Evolutionary conservation across 495 filamentous ascomycete species (phyloP).

Genomic region (Aspergillus carlsbadensis): DNA sequence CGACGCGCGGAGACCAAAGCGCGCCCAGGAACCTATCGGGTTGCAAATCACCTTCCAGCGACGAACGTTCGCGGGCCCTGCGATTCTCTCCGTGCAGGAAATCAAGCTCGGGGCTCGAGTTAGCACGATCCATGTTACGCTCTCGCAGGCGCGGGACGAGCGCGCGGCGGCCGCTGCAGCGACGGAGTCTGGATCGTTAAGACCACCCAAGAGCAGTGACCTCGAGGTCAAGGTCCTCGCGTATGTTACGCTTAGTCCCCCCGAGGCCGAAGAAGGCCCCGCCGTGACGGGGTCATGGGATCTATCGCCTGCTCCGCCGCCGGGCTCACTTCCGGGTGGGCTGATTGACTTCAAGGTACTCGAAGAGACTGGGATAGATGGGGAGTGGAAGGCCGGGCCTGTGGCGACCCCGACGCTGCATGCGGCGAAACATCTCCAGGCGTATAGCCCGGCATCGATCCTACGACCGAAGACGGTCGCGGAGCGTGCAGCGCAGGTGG

Average conservation of each 20-base stretch:
- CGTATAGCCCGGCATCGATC: slow-evolving; percentile 43
- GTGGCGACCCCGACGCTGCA: slow-evolving; percentile 30
- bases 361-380: slow-evolving; percentile 24
- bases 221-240: slow-evolving; percentile 43
- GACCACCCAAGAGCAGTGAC: slow-evolving; percentile 32
- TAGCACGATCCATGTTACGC: slow-evolving; percentile 57
- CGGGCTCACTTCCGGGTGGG: slow-evolving; percentile 8
- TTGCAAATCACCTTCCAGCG: slow-evolving; percentile 63
- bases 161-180: not conserved
- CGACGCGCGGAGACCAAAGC: not conserved
- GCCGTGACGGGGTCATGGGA: slow-evolving; percentile 32
- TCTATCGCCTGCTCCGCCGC: slow-evolving; percentile 38
- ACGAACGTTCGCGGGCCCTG: slow-evolving; percentile 55
- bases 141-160: slow-evolving; percentile 34
- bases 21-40: slow-evolving; percentile 38
- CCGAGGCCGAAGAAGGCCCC: slow-evolving; percentile 48
- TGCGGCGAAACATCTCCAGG: slow-evolving; percentile 42
- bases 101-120: slow-evolving; percentile 61
- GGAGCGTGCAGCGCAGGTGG: slow-evolving; percentile 29
- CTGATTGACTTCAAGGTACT: slow-evolving; percentile 12
- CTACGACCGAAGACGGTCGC: slow-evolving; percentile 10
- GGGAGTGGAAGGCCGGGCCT: slow-evolving; percentile 13
- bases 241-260: slow-evolving; percentile 54
- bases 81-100: slow-evolving; percentile 56
- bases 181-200: no score